Evolutionary conservation across 306 rosid species (phyloP), one percentile per base, ranked within the genome.

Genomic region (Dryas drummondii): DNA sequence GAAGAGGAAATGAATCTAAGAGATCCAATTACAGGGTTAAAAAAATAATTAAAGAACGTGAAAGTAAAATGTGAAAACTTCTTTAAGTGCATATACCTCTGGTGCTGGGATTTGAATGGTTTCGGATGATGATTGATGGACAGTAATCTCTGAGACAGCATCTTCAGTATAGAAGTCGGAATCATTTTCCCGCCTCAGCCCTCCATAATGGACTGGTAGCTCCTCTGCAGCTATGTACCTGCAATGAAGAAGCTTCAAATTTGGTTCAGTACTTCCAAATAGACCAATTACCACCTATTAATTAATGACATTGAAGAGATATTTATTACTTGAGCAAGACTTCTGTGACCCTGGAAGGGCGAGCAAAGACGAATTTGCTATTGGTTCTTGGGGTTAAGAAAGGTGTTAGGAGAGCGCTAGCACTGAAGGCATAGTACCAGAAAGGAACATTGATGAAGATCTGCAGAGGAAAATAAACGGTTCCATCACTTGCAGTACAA

Each of bases 401-500:
- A 13, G 93, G 91, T n/a, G 58, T 53, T 6, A 70, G 74, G 52
- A 70, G 16, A 17, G 74, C 37, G 19, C 64, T 70, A 41, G 74
- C 74, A 7, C 82, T 89, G 73, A 84, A 88, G 19, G 93, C 96
- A 58, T 87, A 77, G 74, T 91, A 91, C 97, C 97, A 91, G 84
- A 94, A 91, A 7, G 96, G 96, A 53, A 89, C 96, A 80, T 88
- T 91, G 91, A 91, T 80, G 62, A 91, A 91, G 69, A 91, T 89
- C 97, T 91, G 52, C 48, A 52, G n/a, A 9, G 68, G 54, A 45
- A 19, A 48, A 1, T 42, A 47, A 19, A 46, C 6, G n/a, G 17
- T 70, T 41, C 11, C 12, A 55, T 70, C 46, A 70, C 15, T 70
- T 52, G 50, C 50, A 70, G 0, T 37, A n/a, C 62, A 54, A 17